Base-by-base conservation (phyloP, 805 yeast species). In the Wickerhamiella brachini region DNA sequence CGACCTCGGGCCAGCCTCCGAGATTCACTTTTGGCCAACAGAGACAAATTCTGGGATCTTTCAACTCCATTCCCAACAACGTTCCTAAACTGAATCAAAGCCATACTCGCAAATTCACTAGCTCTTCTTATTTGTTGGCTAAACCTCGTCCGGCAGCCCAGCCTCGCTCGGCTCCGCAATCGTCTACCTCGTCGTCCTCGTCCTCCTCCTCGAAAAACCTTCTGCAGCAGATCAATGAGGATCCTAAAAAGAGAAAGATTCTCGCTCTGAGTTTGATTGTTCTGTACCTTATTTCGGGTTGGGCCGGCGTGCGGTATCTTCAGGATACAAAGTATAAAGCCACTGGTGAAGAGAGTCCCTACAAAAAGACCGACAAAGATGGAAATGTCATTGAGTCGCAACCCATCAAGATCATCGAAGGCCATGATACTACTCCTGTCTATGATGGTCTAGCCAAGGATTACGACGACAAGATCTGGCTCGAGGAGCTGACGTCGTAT, bases 401-500 rank as follows among this genome's bases (percentile, higher is more conserved):
- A 12, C n/a, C 10, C 10, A 53, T 51, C 3, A 45, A 48, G 8
- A 39, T 56, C 4, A 61, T 60, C 1, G 56, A 49, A 26, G 53
- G 62, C 10, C 76, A 79, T 59, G 96, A 90, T 63, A 83, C 96
- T 8, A 85, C 95, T 0, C 63, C 62, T 3, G 63, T 65, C 12
- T 55, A 83, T 63, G 89, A 90, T 57, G 67, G 68, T 2, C 78
- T 85, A 56, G 97, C 97, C 0, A 75, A 70, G 15, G 83, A 78
- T 5, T 90, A 90, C 64, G 98, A 90, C 63, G 71, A 73, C 39
- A 89, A 80, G 52, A 84, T 90, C 56, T 80, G 83, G 58, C 71
- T 80, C 68, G 93, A 84, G 63, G 93, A 83, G 60, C 61, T 78
- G 47, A 74, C 64, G 44, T 61, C 70, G 29, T 59, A 62, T 50